Base-by-base conservation (phyloP, 2,329 filamentous ascomycete genomes). In the Trichoderma arundinaceum region DNA sequence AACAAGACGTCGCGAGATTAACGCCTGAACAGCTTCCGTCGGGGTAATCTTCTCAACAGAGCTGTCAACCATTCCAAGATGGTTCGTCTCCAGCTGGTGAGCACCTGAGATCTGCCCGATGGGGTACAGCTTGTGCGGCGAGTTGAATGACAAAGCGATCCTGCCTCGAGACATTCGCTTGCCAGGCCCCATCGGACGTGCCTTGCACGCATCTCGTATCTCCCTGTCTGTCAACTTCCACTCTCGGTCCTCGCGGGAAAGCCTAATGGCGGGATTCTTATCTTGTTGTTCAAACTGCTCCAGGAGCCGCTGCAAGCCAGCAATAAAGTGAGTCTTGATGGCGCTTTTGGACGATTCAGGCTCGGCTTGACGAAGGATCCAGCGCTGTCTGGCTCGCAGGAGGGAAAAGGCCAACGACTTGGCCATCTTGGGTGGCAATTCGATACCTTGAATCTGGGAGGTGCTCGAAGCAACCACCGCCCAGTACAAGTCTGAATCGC, bases 361-460 rank as follows among this genome's bases (percentile, higher is more conserved):
- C 5, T 59, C 46, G 3, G 2, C 33, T n/a, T 67, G 66, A 4
- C 58, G 63, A 10, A 64, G 44, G 4, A 67, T 53, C 57, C 52
- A 70, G 4, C 66, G 68, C 33, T 66, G 64, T 19, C 67, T 59
- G 38, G 64, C 69, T 35, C 66, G 66, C 19, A 70, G 41, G n/a
- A 70, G 52, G 3, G 62, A 43, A 46, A 68, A 59, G 10, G 58
- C 39, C 12, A 69, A 1, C 3, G 59, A 38, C 15, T 56, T 53
- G 10, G 60, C 57, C 35, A 60, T 53, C 1, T 32, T n/a, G 3
- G 19, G 48, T 7, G 65, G n/a, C 15, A 69, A 3, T 6, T 59
- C 28, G 28, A 67, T 65, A 4, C n/a, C 10, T 15, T 44, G 32
- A 10, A 35, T 44, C 17, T 51, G 3, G 4, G 53, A 65, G 1